Evolutionary conservation across 306 rosid genomes (phyloP).

Genomic region (Medicago truncatula): MtrunA17r5.0-ANR NC_053046.1:41008501-41009000

Average conservation of each 20-base stretch:
- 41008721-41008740: not conserved
- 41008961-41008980: not conserved
- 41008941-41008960: not conserved
- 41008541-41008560: too few relatives aligned
- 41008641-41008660: too few relatives aligned
- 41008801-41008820: not conserved
- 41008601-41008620: too few relatives aligned
- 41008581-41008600: too few relatives aligned
- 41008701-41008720: not conserved
- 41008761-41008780: not conserved
- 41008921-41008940: not conserved
- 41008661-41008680: too few relatives aligned
- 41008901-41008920: too few relatives aligned
- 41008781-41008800: not conserved
- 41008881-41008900: not conserved
- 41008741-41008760: not conserved
- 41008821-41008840: not conserved
- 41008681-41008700: too few relatives aligned
- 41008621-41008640: too few relatives aligned
- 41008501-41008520: too few relatives aligned
- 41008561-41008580: too few relatives aligned
- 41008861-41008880: too few relatives aligned
- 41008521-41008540: too few relatives aligned
- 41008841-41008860: not conserved
- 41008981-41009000: not conserved